These are phyloP conservation scores for Pascua guehoae DNA, from an alignment of 1,284 basidiomycete genomes.

Conservation along the genomic window DNA sequence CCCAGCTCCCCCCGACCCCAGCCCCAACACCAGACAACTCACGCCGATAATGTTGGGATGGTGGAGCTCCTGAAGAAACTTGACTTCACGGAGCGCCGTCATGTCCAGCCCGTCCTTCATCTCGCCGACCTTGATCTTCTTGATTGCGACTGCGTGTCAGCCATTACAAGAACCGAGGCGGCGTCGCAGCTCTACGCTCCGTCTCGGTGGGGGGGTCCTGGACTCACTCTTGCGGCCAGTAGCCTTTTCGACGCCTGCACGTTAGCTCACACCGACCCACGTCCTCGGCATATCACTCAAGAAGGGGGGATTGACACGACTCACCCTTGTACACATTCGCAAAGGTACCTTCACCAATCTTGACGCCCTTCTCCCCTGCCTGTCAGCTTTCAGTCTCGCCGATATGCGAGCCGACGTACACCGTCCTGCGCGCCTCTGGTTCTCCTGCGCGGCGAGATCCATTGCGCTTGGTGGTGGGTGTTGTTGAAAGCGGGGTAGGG, in stretches of 20 bases:
- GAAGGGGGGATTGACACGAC: no score
- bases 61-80: constrained; percentile 87
- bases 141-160: constrained; percentile 73
- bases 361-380: constrained; percentile 64
- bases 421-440: constrained; percentile 31
- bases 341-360: constrained; percentile 94
- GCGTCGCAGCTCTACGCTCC: no score
- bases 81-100: constrained; percentile 97
- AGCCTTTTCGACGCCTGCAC: constrained; percentile 30
- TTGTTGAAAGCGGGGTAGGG: not conserved
- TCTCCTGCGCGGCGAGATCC: constrained; percentile 44
- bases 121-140: constrained; percentile 95
- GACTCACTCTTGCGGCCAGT: constrained; percentile 37
- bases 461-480: constrained; percentile 18
- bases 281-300: no score
- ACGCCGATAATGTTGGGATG: constrained; percentile 96
- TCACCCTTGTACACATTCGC: constrained; percentile 92
- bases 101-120: constrained; percentile 99
- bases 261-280: constrained; percentile 1
- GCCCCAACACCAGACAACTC: constrained; percentile 14
- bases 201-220: no score
- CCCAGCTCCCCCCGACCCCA: no score
- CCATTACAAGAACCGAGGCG: not conserved
- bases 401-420: constrained; percentile 23
- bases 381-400: constrained; percentile 4